phyloP scores from a whole-genome alignment of 2,329 filamentous ascomycete species.

The Aspergillus sp. region DNA sequence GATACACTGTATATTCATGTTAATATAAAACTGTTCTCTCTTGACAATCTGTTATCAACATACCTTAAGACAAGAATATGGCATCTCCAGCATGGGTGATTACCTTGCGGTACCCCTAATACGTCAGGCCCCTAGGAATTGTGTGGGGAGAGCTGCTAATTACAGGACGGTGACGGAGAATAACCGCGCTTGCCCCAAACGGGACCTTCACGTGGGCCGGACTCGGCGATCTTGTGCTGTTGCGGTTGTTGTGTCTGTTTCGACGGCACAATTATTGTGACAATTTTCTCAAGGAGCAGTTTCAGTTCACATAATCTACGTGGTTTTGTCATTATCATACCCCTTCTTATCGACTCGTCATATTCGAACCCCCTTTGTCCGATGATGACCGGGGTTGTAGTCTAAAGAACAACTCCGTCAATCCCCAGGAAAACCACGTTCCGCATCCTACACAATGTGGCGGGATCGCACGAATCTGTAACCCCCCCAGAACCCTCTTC shows the following conservation, averaged over 20 bases:
- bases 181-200: constrained; percentile 7
- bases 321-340: too few relatives aligned
- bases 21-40: too few relatives aligned
- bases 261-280: too few relatives aligned
- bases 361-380: not conserved
- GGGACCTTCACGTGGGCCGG: constrained; percentile 15
- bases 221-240: too few relatives aligned
- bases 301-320: too few relatives aligned
- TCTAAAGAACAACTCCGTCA: constrained; percentile 14
- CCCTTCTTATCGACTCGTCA: too few relatives aligned
- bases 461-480: constrained; percentile 99
- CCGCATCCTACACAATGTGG: constrained; percentile 72
- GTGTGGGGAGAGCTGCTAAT: constrained; percentile 3
- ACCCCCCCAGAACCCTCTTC: constrained; percentile 22
- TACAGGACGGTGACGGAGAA: constrained; percentile 4
- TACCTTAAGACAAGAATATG: too few relatives aligned
- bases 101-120: not conserved
- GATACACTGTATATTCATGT: too few relatives aligned
- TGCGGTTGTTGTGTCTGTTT: too few relatives aligned
- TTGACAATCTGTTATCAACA: too few relatives aligned
- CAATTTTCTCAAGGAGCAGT: too few relatives aligned
- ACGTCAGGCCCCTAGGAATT: not conserved
- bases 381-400: constrained; percentile 9
- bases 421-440: constrained; percentile 6
- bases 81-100: too few relatives aligned